A percentile compares a stretch with the other conserved stretches of the same genome.
These are phyloP conservation scores for Linnemannia exigua DNA, from an alignment of 192 early-diverging fungal genomes.

Conservation along the genomic window DNA sequence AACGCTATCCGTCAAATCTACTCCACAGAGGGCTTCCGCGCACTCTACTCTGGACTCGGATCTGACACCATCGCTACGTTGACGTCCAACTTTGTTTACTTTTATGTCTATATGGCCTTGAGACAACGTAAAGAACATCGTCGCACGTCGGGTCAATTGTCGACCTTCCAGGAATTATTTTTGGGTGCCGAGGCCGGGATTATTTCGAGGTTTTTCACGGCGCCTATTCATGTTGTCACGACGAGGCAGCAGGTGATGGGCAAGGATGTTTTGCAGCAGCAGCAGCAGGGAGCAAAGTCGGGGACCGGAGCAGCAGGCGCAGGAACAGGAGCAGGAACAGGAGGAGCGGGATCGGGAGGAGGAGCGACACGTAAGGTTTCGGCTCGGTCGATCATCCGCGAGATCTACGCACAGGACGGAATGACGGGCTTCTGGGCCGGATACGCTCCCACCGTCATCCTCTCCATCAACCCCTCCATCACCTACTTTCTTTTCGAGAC, in stretches of 20 bases:
- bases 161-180: conserved; percentile 62
- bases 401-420: conserved; percentile 59
- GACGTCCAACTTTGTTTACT: conserved; percentile 66
- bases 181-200: conserved; percentile 66
- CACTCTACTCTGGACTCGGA: conserved; percentile 60
- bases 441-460: conserved; percentile 62
- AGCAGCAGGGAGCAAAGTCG: neutral
- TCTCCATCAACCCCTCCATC: conserved; percentile 65
- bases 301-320: neutral
- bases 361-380: conserved; percentile 12
- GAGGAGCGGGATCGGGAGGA: neutral
- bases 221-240: conserved; percentile 64
- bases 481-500: conserved; percentile 68
- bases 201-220: conserved; percentile 63
- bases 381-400: conserved; percentile 49
- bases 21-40: conserved; percentile 56
- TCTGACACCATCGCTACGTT: conserved; percentile 65
- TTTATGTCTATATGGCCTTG: conserved; percentile 64
- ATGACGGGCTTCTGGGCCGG: conserved; percentile 66
- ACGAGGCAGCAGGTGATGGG: conserved; percentile 62
- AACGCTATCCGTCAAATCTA: conserved; percentile 54
- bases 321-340: neutral
- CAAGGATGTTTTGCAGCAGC: conserved; percentile 13
- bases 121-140: conserved; percentile 61
- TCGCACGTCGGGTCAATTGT: conserved; percentile 56